phyloP scores from a whole-genome alignment of 768 basidiomycete species.

The Rhodotorula toruloides region DNA sequence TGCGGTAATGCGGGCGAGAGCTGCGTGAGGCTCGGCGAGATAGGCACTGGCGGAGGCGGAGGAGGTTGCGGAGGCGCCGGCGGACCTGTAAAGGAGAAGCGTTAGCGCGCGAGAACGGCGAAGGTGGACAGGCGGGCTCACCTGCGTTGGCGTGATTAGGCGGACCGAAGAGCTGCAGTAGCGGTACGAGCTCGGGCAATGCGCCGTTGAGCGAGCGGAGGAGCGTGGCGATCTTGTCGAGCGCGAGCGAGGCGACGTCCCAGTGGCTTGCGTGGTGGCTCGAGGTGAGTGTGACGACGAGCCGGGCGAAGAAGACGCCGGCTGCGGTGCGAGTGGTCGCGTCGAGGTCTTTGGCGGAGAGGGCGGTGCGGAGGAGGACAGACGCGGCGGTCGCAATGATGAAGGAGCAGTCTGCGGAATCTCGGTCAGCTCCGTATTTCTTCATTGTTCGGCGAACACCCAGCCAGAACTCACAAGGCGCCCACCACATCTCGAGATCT shows the following conservation, averaged over 20 bases:
- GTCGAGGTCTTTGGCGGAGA: not conserved
- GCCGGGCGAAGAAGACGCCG: constrained; percentile 26
- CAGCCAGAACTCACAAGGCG: not conserved
- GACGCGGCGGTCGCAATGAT: constrained; percentile 6
- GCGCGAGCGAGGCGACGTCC: constrained; percentile 35
- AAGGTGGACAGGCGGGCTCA: no score
- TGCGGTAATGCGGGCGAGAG: not conserved
- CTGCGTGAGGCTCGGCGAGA: not conserved
- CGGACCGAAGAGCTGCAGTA: constrained; percentile 16
- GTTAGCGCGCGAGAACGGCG: no score
- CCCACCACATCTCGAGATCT: not conserved
- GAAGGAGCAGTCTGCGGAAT: constrained; percentile 12
- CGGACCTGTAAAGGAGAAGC: not conserved
- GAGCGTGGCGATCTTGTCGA: constrained; percentile 28
- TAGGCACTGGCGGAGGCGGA: not conserved
- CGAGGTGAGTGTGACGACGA: constrained; percentile 30
- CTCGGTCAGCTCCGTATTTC: no score
- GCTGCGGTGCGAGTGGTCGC: constrained; percentile 6
- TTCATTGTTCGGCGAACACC: no score
- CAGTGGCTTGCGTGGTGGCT: constrained; percentile 22
- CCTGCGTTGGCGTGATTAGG: constrained; percentile 12
- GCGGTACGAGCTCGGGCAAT: constrained; percentile 23
- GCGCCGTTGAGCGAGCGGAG: constrained; percentile 19
- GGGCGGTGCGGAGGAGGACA: not conserved
- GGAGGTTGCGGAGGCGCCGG: not conserved